Base-by-base conservation (phyloP, 163 green algal genomes). In the Prototheca wickerhamii region DNA sequence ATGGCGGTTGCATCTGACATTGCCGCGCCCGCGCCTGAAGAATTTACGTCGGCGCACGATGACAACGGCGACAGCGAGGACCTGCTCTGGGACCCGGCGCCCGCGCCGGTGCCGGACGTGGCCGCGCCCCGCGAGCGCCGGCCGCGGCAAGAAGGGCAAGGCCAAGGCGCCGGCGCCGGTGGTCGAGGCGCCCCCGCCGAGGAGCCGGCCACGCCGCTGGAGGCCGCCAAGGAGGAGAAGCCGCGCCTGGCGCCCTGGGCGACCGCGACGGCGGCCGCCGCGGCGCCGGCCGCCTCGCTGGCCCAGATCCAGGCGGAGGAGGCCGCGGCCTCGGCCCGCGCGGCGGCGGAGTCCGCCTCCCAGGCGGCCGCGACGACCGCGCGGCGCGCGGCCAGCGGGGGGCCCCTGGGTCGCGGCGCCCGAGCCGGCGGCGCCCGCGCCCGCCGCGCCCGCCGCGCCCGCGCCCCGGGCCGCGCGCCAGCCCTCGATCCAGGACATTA, bases 251-350 rank as follows among this genome's bases (percentile, higher is more conserved):
- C 35, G 34, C 58, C 60, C 50, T 12, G 55, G 23, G 55, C 63
- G 58, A 53, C 56, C 46, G 28, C 30, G 46, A 44, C 54, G 34
- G 40, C 67, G n/a, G 28, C 54, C 31, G 29, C 37, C 33, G 53
- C 61, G 8, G 58, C 58, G 4, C 34, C 58, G 0, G 30, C 58
- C 28, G 67, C 65, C 49, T 65, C 59, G 37, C 68, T 73, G 70
- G 65, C 56, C 33, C 67, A 65, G 37, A 74, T 78, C 26, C 66
- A 77, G 72, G 50, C 61, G 32, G 60, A 82, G 61, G 71, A 84
- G 52, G 37, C 37, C 37, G 37, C 37, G 37, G 37, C 37, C 37
- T 8, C 37, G 37, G 37, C 37, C 37, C 8, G 60, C 60, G 25
- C 42, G 31, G 32, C 60, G 33, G 29, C 50, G 43, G 30, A 30